A percentile compares a stretch with the other conserved stretches of the same genome.
Evolutionary conservation across 106 monocot species (phyloP).

Genomic region (Acanthochlamys bracteata): DNA sequence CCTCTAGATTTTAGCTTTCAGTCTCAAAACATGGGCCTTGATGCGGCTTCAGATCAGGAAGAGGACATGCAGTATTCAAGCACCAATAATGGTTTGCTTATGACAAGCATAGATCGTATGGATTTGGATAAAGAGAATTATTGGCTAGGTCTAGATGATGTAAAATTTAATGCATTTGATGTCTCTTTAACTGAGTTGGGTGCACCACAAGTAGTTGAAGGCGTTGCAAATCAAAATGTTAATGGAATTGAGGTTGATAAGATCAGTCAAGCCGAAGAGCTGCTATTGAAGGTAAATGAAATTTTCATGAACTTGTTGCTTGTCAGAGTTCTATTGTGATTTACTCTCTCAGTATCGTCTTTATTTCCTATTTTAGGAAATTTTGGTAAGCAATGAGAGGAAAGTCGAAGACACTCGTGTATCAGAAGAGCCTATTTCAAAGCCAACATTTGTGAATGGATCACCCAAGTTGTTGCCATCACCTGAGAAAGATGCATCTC

Average conservation of each 20-base stretch:
- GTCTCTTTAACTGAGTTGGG: neutral
- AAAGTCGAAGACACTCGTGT: constrained; percentile 16
- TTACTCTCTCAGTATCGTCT: neutral
- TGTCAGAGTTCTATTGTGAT: neutral
- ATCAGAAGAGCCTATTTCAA: constrained; percentile 12
- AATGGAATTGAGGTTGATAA: neutral
- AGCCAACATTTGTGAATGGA: constrained; percentile 8
- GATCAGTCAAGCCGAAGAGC: constrained; percentile 3
- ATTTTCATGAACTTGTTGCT: neutral
- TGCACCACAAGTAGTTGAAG: constrained; percentile 1
- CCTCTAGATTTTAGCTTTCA: neutral
- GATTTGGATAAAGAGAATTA: constrained; percentile 7
- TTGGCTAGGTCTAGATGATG: neutral
- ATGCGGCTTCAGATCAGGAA: neutral
- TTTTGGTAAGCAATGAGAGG: constrained; percentile 18
- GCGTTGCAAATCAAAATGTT: constrained; percentile 5
- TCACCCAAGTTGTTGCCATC: constrained; percentile 3
- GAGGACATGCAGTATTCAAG: neutral
- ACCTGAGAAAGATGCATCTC: constrained; percentile 1
- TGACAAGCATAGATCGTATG: neutral
- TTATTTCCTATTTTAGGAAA: constrained; percentile 49
- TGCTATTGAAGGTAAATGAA: constrained; percentile 42
- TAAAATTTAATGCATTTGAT: neutral
- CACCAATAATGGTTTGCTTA: neutral
- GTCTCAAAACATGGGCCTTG: neutral